Evolutionary conservation across 2,329 filamentous ascomycete genomes (phyloP).

Genomic region (Herpomyces periplanetae): DNA sequence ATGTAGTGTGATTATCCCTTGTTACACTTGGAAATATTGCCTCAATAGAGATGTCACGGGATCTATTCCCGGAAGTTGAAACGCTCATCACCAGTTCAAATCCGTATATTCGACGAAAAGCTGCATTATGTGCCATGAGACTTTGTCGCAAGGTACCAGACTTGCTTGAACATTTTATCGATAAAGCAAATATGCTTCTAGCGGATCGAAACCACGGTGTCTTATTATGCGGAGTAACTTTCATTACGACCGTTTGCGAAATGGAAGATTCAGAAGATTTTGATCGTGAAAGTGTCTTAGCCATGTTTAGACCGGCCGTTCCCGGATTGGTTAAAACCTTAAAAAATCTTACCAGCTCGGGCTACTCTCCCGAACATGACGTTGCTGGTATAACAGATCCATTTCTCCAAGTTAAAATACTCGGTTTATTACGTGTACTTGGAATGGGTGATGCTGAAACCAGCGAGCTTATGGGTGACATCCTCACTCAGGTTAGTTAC

Average conservation of each 20-base stretch:
- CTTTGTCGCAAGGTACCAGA: slow-evolving; percentile 96
- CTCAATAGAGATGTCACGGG: slow-evolving; percentile 87
- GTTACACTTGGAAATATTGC: slow-evolving; percentile 93
- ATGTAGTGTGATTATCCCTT: slow-evolving; percentile 77
- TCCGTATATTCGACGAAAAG: slow-evolving; percentile 90
- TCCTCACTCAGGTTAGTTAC: slow-evolving; percentile 28
- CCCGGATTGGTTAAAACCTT: slow-evolving; percentile 52
- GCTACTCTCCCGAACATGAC: slow-evolving; percentile 88
- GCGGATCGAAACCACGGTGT: slow-evolving; percentile 88
- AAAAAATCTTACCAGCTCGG: slow-evolving; percentile 67
- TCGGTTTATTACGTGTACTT: slow-evolving; percentile 46
- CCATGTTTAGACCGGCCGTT: slow-evolving; percentile 61
- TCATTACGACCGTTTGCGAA: slow-evolving; percentile 71
- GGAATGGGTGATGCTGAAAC: slow-evolving; percentile 50
- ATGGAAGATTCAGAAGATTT: slow-evolving; percentile 52
- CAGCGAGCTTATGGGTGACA: slow-evolving; percentile 94
- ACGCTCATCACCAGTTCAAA: slow-evolving; percentile 63
- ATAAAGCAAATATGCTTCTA: slow-evolving; percentile 56
- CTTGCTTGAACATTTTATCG: slow-evolving; percentile 77
- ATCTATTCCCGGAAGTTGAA: slow-evolving; percentile 85
- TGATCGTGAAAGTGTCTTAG: slow-evolving; percentile 53
- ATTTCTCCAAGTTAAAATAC: slow-evolving; percentile 83
- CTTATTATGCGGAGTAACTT: slow-evolving; percentile 52
- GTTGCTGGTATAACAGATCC: slow-evolving; percentile 93
- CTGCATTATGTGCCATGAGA: slow-evolving; percentile 89